A percentile compares a stretch with the other conserved stretches of the same genome.
phyloP scores from a whole-genome alignment of 2,329 filamentous ascomycete species.

The Peltaster fructicola region DNA sequence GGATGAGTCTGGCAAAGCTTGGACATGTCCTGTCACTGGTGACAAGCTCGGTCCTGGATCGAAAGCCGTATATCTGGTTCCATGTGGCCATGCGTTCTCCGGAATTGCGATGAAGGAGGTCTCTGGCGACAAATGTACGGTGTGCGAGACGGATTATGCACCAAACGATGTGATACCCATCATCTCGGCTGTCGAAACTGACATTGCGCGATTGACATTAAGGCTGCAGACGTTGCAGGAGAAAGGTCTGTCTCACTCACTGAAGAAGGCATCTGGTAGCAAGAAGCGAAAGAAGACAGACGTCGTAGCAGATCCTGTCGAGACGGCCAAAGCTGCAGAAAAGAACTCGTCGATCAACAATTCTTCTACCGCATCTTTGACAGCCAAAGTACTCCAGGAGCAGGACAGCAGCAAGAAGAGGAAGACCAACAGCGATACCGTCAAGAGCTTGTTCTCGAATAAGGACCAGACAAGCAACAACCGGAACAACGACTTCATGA shows the following conservation, averaged over 20 bases:
- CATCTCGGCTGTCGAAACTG: slow-evolving; percentile 50
- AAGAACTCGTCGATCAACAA: slow-evolving; percentile 56
- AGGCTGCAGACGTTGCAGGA: slow-evolving; percentile 52
- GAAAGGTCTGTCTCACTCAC: slow-evolving; percentile 60
- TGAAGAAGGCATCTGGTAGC: slow-evolving; percentile 57
- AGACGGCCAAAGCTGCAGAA: slow-evolving; percentile 3
- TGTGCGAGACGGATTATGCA: slow-evolving; percentile 57
- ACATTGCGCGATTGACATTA: slow-evolving; percentile 48
- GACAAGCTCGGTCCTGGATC: slow-evolving; percentile 66
- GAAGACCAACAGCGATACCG: slow-evolving; percentile 42
- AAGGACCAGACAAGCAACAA: slow-evolving; percentile 18
- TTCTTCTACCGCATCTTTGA: slow-evolving; percentile 64
- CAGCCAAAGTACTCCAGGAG: slow-evolving; percentile 71
- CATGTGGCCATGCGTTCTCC: slow-evolving; percentile 88
- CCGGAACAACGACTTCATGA: slow-evolving; percentile 34
- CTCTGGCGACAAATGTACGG: slow-evolving; percentile 41
- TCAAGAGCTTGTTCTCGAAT: slow-evolving; percentile 30
- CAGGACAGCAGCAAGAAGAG: slow-evolving; percentile 69
- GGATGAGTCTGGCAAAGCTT: slow-evolving; percentile 37
- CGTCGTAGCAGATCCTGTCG: slow-evolving; percentile 24
- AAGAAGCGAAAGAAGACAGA: slow-evolving; percentile 45
- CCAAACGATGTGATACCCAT: slow-evolving; percentile 67
- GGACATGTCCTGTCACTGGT: slow-evolving; percentile 73
- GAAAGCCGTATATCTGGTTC: slow-evolving; percentile 76
- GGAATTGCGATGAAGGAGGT: slow-evolving; percentile 56